phyloP scores from a whole-genome alignment of 805 yeast species.

The Candida suzukii region DNA sequence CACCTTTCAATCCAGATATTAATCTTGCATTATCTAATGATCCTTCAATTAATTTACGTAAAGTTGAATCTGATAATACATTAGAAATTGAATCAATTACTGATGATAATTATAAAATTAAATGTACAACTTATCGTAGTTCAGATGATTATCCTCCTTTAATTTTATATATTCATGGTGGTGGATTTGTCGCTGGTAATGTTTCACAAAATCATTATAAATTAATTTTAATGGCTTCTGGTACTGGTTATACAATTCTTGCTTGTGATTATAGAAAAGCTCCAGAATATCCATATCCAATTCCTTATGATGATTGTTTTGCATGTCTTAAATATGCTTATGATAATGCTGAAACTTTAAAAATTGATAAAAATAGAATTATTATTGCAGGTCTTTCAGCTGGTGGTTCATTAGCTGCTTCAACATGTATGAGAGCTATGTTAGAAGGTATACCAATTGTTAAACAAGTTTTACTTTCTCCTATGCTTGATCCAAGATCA shows the following conservation, averaged over 20 bases:
- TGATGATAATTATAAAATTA: background rate
- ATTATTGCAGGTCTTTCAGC: slow-evolving; percentile 43
- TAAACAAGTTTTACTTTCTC: background rate
- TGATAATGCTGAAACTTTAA: slow-evolving; percentile 18
- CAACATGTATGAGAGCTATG: background rate
- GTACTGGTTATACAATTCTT: slow-evolving; percentile 15
- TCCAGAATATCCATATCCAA: slow-evolving; percentile 44
- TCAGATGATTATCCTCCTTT: background rate
- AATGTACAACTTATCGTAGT: background rate
- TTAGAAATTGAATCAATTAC: background rate
- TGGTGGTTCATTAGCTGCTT: slow-evolving; percentile 32
- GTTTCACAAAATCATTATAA: background rate
- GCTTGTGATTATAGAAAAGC: slow-evolving; percentile 44
- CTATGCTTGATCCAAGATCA: slow-evolving; percentile 1
- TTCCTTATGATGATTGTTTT: slow-evolving; percentile 37
- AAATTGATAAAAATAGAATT: slow-evolving; percentile 25
- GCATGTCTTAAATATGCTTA: slow-evolving; percentile 27
- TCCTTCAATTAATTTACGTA: background rate
- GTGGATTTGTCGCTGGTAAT: slow-evolving; percentile 1
- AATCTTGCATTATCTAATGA: background rate
- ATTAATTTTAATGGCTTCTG: background rate
- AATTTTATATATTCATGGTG: background rate
- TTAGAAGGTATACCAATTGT: background rate
- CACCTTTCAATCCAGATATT: no score
- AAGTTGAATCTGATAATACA: background rate